Evolutionary conservation across 2,329 filamentous ascomycete species (phyloP).

Genomic region (Stagonosporopsis cucurbitacearum): DNA sequence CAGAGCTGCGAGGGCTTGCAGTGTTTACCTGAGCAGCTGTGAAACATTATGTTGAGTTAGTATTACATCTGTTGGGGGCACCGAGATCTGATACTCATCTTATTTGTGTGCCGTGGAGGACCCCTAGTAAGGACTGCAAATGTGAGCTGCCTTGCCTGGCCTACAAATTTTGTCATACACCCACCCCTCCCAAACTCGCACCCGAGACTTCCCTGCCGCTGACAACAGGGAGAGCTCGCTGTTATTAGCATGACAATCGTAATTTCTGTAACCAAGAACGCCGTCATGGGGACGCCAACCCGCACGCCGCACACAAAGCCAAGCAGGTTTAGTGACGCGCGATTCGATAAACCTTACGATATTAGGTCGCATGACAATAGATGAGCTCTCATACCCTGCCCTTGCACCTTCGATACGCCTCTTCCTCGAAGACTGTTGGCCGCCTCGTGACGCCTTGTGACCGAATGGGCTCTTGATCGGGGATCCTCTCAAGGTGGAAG

Average conservation of each 20-base stretch:
- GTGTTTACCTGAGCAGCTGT: constrained; percentile 2
- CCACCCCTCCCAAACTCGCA: constrained; percentile 5
- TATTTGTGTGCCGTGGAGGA: constrained; percentile 5
- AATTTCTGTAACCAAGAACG: not conserved
- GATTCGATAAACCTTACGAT: not conserved
- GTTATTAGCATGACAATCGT: not conserved
- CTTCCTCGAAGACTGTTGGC: constrained; percentile 46
- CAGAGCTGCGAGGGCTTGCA: constrained; percentile 10
- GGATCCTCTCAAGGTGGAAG: constrained; percentile 56
- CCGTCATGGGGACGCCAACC: not conserved
- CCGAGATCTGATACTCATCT: constrained; percentile 7
- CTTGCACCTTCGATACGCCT: constrained; percentile 31
- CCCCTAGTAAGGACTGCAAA: not conserved
- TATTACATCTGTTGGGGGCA: constrained; percentile 11
- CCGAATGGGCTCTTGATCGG: constrained; percentile 57
- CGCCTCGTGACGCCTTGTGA: constrained; percentile 51
- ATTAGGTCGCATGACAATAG: not conserved
- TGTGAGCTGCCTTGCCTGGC: constrained; percentile 13
- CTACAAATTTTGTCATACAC: constrained; percentile 7
- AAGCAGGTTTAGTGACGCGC: not conserved
- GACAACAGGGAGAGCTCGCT: constrained; percentile 7
- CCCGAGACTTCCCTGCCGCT: not conserved
- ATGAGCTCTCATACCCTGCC: constrained; percentile 3
- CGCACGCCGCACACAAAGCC: not conserved
- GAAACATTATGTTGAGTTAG: not conserved